Percentiles rank a stretch among this genome's conserved stretches.
Conservation (phyloP, 2,329 filamentous ascomycete genomes). For the Coniochaeta sp. region DNA sequence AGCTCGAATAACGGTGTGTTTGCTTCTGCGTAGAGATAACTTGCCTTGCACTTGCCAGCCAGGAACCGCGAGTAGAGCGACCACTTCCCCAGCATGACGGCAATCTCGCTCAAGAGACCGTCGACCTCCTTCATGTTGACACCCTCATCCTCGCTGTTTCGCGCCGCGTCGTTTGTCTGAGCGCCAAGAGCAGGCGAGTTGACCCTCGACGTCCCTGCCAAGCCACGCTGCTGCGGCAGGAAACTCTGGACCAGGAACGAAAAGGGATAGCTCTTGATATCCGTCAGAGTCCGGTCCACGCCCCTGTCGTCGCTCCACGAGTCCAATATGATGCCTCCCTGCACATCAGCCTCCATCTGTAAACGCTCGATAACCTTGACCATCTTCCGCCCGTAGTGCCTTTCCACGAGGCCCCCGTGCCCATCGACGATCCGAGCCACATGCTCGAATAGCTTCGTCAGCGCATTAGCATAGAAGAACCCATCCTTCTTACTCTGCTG, state of each 20-base stretch:
- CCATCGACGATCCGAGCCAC: slow-evolving; percentile 94
- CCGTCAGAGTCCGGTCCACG: slow-evolving; percentile 79
- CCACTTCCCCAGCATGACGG: slow-evolving; percentile 89
- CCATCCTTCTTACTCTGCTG: slow-evolving; percentile 56
- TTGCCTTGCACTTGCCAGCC: slow-evolving; percentile 74
- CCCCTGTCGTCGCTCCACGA: slow-evolving; percentile 88
- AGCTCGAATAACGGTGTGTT: neutral
- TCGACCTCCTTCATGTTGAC: slow-evolving; percentile 98
- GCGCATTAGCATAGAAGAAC: slow-evolving; percentile 83
- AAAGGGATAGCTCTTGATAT: slow-evolving; percentile 96
- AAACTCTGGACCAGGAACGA: slow-evolving; percentile 96
- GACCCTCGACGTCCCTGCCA: slow-evolving; percentile 56
- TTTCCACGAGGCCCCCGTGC: slow-evolving; percentile 83
- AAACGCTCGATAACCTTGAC: slow-evolving; percentile 85
- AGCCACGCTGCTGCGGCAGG: slow-evolving; percentile 55
- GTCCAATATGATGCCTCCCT: slow-evolving; percentile 91
- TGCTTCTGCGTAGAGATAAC: slow-evolving; percentile 16
- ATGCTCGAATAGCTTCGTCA: slow-evolving; percentile 93
- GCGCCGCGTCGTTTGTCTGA: slow-evolving; percentile 33
- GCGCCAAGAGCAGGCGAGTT: slow-evolving; percentile 65
- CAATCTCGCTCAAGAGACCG: slow-evolving; percentile 75
- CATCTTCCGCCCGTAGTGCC: slow-evolving; percentile 97
- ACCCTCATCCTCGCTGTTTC: slow-evolving; percentile 76
- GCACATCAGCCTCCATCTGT: slow-evolving; percentile 90
- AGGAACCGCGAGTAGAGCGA: slow-evolving; percentile 87